Conservation (phyloP, 177 flowering plant genomes). For the Vitis hybrid region DNA sequence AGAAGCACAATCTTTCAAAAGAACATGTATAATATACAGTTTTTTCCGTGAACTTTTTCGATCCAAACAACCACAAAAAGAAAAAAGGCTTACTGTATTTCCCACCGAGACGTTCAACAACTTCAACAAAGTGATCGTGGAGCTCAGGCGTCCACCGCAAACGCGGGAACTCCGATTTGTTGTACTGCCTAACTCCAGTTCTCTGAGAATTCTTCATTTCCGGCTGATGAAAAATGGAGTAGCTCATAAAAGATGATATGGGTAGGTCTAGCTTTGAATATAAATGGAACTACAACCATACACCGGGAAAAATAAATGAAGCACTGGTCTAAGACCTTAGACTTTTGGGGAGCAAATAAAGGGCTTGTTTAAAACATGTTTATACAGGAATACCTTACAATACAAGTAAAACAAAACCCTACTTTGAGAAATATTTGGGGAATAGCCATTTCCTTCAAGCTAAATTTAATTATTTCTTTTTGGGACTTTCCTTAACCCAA, state of each 20-base stretch:
- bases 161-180: slow-evolving; percentile 34
- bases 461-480: too few species aligned
- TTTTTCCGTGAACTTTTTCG: too few species aligned
- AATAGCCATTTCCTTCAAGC: background rate
- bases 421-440: background rate
- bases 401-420: slow-evolving; percentile 2
- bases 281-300: slow-evolving; percentile 1
- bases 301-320: background rate
- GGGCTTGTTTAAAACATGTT: background rate
- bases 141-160: slow-evolving; percentile 40
- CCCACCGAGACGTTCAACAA: slow-evolving; percentile 36
- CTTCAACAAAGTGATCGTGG: slow-evolving; percentile 25
- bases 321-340: slow-evolving; percentile 8
- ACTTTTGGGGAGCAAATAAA: slow-evolving; percentile 3
- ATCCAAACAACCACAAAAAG: background rate
- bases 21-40: too few species aligned
- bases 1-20: too few species aligned
- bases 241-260: background rate
- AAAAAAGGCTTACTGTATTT: slow-evolving; percentile 27
- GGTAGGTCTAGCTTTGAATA: slow-evolving; percentile 1
- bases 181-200: slow-evolving; percentile 29
- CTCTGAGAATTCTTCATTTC: slow-evolving; percentile 17
- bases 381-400: background rate
- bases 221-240: background rate
- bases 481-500: too few species aligned